Conservation (phyloP, 2,329 filamentous ascomycete genomes). For the Aspergillus sp. region DNA sequence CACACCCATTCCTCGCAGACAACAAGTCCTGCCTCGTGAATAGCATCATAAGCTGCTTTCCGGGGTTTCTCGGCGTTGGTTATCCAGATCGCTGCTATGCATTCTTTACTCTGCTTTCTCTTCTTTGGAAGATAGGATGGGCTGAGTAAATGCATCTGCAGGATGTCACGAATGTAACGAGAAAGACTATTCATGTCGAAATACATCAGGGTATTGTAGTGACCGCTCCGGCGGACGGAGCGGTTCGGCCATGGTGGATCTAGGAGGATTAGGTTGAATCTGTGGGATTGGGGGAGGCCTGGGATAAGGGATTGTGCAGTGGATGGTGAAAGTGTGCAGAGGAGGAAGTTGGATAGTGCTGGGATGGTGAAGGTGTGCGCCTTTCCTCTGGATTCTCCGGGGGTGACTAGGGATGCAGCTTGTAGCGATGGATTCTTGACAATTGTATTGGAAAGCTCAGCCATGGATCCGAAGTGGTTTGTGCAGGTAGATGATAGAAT, state of each 20-base stretch:
- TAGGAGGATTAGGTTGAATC: conserved; percentile 54
- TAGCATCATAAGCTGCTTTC: conserved; percentile 36
- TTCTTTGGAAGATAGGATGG: conserved; percentile 16
- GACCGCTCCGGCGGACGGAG: conserved; percentile 48
- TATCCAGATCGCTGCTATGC: conserved; percentile 53
- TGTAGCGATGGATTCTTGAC: conserved; percentile 26
- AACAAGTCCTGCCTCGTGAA: conserved; percentile 42
- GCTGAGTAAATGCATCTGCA: conserved; percentile 36
- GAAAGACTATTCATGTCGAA: conserved; percentile 23
- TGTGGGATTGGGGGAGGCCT: conserved; percentile 18
- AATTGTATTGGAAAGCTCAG: conserved; percentile 15
- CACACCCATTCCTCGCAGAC: conserved; percentile 58
- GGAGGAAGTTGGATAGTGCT: conserved; percentile 42
- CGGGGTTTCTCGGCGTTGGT: conserved; percentile 52
- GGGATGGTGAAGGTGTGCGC: conserved; percentile 39
- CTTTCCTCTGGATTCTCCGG: not conserved
- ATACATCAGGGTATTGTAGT: conserved; percentile 37
- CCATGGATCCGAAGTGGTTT: conserved; percentile 23
- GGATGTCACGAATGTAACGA: conserved; percentile 35
- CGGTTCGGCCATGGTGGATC: conserved; percentile 61
- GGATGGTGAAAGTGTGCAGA: conserved; percentile 29
- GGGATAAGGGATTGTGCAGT: conserved; percentile 17
- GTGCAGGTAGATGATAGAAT: conserved; percentile 25
- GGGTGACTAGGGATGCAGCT: conserved; percentile 11
- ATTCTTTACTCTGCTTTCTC: conserved; percentile 25